These are phyloP conservation scores for Heterobasidion occidentale DNA, from an alignment of 1,284 basidiomycete genomes.

Conservation along the genomic window DNA sequence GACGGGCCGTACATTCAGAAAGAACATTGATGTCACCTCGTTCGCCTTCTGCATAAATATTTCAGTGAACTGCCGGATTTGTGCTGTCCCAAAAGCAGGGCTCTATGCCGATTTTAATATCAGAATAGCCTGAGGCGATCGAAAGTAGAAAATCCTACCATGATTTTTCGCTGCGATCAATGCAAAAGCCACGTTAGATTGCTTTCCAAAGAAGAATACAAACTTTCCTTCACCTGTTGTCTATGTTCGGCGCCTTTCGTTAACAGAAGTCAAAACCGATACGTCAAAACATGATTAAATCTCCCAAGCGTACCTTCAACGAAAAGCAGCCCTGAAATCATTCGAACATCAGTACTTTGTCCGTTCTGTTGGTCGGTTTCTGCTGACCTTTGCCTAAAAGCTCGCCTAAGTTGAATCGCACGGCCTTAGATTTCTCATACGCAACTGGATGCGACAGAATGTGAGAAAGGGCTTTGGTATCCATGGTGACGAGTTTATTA, in stretches of 20 bases:
- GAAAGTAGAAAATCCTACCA: slow-evolving; percentile 1
- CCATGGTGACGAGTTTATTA: not conserved
- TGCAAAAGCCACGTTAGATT: not conserved
- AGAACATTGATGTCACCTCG: slow-evolving; percentile 10
- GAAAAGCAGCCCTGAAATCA: slow-evolving; percentile 4
- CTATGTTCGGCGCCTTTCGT: slow-evolving; percentile 2
- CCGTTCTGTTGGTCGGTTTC: not conserved
- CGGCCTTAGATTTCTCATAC: not conserved
- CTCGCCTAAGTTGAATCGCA: not conserved
- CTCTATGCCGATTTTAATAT: slow-evolving; percentile 11
- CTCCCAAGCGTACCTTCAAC: not conserved
- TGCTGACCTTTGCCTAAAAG: slow-evolving; percentile 2
- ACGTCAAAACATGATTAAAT: not conserved
- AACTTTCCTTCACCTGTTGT: not conserved
- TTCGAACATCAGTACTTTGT: not conserved
- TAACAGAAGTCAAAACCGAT: not conserved
- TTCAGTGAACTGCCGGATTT: slow-evolving; percentile 22
- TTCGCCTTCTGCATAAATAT: slow-evolving; percentile 23
- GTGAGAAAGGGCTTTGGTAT: slow-evolving; percentile 2
- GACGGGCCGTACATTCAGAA: not conserved
- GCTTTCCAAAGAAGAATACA: not conserved
- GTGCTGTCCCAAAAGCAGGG: slow-evolving; percentile 23
- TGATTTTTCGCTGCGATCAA: not conserved
- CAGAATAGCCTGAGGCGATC: too few relatives aligned
- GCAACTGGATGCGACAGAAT: not conserved